A percentile compares a stretch with the other conserved stretches of the same genome.
Evolutionary conservation across 2,329 filamentous ascomycete genomes (phyloP).

Genomic region (Alternaria sp.): DNA sequence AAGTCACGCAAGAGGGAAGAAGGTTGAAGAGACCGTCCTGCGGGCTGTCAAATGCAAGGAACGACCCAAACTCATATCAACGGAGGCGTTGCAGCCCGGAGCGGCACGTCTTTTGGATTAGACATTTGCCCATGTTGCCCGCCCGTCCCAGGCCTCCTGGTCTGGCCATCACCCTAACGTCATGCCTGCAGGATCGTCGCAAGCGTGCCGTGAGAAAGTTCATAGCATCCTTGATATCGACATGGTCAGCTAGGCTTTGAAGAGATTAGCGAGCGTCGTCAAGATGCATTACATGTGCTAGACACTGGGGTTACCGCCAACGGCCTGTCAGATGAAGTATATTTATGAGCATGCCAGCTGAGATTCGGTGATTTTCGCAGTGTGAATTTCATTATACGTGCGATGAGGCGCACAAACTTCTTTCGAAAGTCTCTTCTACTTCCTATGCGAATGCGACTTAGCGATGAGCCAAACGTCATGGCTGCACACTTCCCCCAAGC

Average conservation of each 20-base stretch:
- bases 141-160: constrained; percentile 1
- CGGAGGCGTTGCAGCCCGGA: background rate
- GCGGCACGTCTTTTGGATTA: constrained; percentile 4
- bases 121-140: constrained; percentile 10
- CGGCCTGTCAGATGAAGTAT: background rate
- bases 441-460: background rate
- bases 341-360: background rate
- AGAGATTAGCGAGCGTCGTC: constrained; percentile 8
- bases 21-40: background rate
- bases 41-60: background rate
- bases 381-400: background rate
- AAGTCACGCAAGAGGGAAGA: background rate
- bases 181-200: constrained; percentile 8
- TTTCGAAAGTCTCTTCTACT: background rate
- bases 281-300: constrained; percentile 5
- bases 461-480: background rate
- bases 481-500: constrained; percentile 1
- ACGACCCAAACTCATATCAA: constrained; percentile 1
- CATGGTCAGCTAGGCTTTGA: background rate
- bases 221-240: constrained; percentile 1
- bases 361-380: background rate
- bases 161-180: constrained; percentile 15
- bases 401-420: background rate
- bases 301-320: background rate
- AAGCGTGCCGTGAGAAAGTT: constrained; percentile 13